Base-by-base conservation (phyloP, 345 rosid genomes). In the Brassica nigra region DNA sequence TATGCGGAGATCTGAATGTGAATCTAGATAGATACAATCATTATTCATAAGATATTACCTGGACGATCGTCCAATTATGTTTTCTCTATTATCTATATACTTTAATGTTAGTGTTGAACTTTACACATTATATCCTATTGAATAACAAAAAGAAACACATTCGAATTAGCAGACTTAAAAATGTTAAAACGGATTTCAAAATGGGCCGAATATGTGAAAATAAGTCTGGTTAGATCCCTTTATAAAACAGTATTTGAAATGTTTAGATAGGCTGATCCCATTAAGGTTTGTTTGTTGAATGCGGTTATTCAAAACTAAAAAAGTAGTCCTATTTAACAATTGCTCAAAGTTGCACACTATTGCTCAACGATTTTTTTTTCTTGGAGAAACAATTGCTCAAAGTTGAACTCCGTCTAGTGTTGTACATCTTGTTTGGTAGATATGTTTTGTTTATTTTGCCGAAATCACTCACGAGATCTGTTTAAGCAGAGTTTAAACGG, bases 11-110 rank as follows among this genome's bases (percentile, higher is more conserved):
- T 55, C 30, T 55, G 64, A 57, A 67, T 57, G 11, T 27, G 42
- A 34, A 76, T 62, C 66, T 29, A 12, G 37, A 62, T 42, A 68
- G 62, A 68, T 68, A 44, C 30, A 73, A 27, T 11, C 23, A 59
- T 8, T 39, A 66, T 62, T 28, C 14, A 49, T n/a, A 49, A 49
- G 2, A 49, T 49, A 49, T 49, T 49, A 49, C 57, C 57, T 49
- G 55, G 18, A 49, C 55, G n/a, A n/a, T 49, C 55, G 5, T 49
- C 54, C 15, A 44, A 12, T 49, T 49, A 49, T 5, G 7, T 49
- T 49, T 49, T 49, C 16, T 49, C 15, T 4, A 49, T 49, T 2
- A 49, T n/a, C 5, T 49, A 49, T n/a, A 14, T 4, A 49, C 49
- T 42, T 37, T 7, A 37, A 37, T 37, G 42, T 37, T 37, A 37